phyloP scores from a whole-genome alignment of 2,329 filamentous ascomycete species.

The Cordyceps cateniannulata region DNA sequence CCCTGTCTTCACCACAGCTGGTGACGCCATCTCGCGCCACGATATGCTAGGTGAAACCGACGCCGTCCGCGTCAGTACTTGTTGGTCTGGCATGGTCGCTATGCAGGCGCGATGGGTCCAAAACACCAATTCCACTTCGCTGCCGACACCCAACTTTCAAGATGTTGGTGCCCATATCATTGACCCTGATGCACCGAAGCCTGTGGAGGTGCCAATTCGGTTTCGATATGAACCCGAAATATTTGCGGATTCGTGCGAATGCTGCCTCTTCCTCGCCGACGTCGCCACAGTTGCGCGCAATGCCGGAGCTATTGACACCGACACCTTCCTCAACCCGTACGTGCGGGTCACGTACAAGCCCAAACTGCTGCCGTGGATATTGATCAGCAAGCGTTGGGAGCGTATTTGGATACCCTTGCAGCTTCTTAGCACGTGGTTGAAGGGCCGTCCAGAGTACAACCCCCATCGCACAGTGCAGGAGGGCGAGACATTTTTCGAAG shows the following conservation, averaged over 20 bases:
- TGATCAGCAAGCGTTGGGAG: slow-evolving; percentile 58
- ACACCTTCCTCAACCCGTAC: slow-evolving; percentile 69
- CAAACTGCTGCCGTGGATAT: slow-evolving; percentile 50
- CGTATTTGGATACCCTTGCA: slow-evolving; percentile 56
- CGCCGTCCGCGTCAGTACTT: slow-evolving; percentile 63
- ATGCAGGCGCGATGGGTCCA: slow-evolving; percentile 58
- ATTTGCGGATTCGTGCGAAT: slow-evolving; percentile 60
- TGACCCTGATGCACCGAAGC: slow-evolving; percentile 26
- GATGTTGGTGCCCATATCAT: slow-evolving; percentile 28
- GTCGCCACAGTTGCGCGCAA: slow-evolving; percentile 32
- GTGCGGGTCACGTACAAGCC: slow-evolving; percentile 64
- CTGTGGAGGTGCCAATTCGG: slow-evolving; percentile 35
- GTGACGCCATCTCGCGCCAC: slow-evolving; percentile 47
- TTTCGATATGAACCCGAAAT: slow-evolving; percentile 54
- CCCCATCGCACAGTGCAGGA: slow-evolving; percentile 52
- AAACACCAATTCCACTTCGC: slow-evolving; percentile 22
- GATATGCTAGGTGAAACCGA: slow-evolving; percentile 57
- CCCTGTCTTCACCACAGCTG: slow-evolving; percentile 56
- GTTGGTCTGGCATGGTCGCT: slow-evolving; percentile 72
- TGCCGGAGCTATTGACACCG: slow-evolving; percentile 37
- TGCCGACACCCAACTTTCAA: slow-evolving; percentile 29
- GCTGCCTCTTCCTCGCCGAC: slow-evolving; percentile 51
- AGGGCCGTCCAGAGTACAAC: slow-evolving; percentile 53
- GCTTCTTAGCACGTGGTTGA: slow-evolving; percentile 47
- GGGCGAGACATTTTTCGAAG: slow-evolving; percentile 47